phyloP scores from a whole-genome alignment of 1,139 yeast genomes.

The Blastobotrys petasosporus region DNA sequence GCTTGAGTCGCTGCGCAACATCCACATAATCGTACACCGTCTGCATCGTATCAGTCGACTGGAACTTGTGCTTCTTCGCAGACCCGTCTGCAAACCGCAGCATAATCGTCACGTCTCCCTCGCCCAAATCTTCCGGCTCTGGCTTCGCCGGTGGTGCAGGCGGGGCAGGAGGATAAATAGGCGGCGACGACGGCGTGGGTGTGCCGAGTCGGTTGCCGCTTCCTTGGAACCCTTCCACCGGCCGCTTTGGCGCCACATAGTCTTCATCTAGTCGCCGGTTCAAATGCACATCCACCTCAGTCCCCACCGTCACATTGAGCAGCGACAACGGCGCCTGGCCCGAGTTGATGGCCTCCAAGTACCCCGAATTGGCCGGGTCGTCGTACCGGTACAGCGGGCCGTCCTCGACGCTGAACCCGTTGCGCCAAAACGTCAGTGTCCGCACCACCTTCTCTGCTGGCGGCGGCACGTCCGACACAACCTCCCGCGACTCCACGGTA shows the following conservation, averaged over 20 bases:
- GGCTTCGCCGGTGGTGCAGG: slow-evolving; percentile 1
- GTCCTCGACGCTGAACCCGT: slow-evolving; percentile 92
- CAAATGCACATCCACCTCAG: slow-evolving; percentile 94
- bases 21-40: slow-evolving; percentile 65
- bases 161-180: slow-evolving; percentile 13
- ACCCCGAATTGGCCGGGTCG: slow-evolving; percentile 76
- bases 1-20: slow-evolving; percentile 35
- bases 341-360: slow-evolving; percentile 71
- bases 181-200: slow-evolving; percentile 68
- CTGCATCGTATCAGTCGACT: slow-evolving; percentile 60
- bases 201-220: slow-evolving; percentile 86
- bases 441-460: slow-evolving; percentile 26
- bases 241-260: slow-evolving; percentile 63
- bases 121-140: slow-evolving; percentile 18
- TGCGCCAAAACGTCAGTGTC: slow-evolving; percentile 90
- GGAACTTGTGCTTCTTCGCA: slow-evolving; percentile 4
- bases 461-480: slow-evolving; percentile 11
- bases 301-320: slow-evolving; percentile 79
- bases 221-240: slow-evolving; percentile 71
- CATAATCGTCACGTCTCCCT: slow-evolving; percentile 73
- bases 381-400: slow-evolving; percentile 83
- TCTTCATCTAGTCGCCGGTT: slow-evolving; percentile 75
- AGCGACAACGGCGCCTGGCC: slow-evolving; percentile 92
- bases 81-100: slow-evolving; percentile 80
- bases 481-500: slow-evolving; percentile 16